These are phyloP conservation scores for Naganishia onofrii DNA, from an alignment of 768 basidiomycete genomes.

Conservation along the genomic window DNA sequence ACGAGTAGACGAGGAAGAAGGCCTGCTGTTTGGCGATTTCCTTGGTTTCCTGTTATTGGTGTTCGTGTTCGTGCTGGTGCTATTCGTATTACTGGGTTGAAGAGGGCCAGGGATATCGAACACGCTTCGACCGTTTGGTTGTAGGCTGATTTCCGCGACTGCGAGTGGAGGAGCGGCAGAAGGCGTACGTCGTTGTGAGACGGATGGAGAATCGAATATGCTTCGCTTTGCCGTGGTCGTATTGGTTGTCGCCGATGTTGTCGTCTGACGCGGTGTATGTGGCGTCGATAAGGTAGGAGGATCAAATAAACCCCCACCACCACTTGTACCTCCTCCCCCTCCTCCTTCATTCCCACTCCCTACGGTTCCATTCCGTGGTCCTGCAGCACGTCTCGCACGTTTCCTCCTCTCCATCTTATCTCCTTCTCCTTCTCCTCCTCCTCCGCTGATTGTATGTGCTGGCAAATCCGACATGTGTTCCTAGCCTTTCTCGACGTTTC, in stretches of 20 bases:
- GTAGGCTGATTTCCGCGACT: background rate
- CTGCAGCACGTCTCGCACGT: no score
- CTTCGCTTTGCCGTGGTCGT: background rate
- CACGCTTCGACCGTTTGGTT: constrained; percentile 4
- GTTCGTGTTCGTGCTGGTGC: background rate
- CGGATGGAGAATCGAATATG: background rate
- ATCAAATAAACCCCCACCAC: background rate
- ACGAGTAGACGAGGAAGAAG: no score
- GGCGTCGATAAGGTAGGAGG: background rate
- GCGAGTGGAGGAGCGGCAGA: background rate
- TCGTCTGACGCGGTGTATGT: no score
- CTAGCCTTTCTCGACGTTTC: no score
- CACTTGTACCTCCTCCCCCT: no score
- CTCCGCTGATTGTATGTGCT: no score
- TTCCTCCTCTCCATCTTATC: no score
- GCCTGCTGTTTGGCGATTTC: background rate
- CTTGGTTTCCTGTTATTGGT: background rate
- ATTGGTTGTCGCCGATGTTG: background rate
- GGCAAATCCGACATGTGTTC: no score
- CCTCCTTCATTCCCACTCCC: no score
- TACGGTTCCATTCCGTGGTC: no score
- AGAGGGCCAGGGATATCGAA: background rate
- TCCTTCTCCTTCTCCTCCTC: no score
- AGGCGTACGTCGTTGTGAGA: background rate
- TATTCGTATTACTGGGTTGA: no score